Evolutionary conservation across 768 basidiomycete species (phyloP), one percentile per base, ranked within the genome.

Genomic region (Psilocybe sp.): DNA sequence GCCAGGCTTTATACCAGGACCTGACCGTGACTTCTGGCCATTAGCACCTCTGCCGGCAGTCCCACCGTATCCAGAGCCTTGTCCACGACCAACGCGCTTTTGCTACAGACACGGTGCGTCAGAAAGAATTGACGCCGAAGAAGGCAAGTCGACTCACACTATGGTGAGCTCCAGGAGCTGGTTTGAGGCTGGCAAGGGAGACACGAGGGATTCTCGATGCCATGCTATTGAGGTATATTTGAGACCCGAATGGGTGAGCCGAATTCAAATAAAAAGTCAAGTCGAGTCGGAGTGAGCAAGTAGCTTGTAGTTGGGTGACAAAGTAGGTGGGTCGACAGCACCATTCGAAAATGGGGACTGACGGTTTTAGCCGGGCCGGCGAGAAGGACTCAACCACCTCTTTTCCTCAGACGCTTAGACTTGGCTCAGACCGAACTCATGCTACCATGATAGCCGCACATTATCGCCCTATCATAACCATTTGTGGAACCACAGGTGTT

Each of bases 1-100:
- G 5, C 91, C 86, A 20, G 82, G 76, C 58, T 78, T 81, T 28
- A 92, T 88, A 4, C 92, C 90, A 51, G 87, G 84, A 1, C 95
- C 95, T 4, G 92, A 83, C 54, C 96, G 84, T 34, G 97, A 87
- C 52, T 94, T 95, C 69, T 96, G 93, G 58, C 97, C 97, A 60
- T 99, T 99, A 68, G 90, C 81, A 70, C 97, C 97, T 48, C 92
- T 80, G 56, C 92, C 92, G 9, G 95, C 87, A 1, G 96, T 98
- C 53, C 92, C 86, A 55, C 97, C 97, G 51, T 88, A 81, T 20
- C 89, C 88, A 2, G 92, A 93, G 28, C 91, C 91, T 71, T 92
- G 89, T 62, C 96, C 96, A 62, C 96, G 78, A 62, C 97, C 96
- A 20, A 94, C 80, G 64, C 96, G 91, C 84, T 93, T 92, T 87